Evolutionary conservation across 2,329 filamentous ascomycete species (phyloP).

Genomic region (Pseudopyrenochaeta lycopersici): DNA sequence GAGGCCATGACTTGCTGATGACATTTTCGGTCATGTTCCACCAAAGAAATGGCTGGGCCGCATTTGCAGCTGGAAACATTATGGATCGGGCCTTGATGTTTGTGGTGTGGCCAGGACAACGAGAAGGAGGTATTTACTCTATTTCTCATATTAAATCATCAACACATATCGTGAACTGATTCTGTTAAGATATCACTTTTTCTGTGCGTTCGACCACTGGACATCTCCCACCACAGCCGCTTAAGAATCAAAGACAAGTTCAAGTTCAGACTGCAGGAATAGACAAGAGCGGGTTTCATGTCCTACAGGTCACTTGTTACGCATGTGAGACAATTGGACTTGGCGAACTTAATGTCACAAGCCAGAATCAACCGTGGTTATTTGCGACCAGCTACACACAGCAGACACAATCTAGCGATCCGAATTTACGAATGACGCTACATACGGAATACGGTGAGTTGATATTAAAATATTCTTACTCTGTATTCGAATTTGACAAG

Average conservation of each 20-base stretch:
- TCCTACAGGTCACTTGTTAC: conserved; percentile 6
- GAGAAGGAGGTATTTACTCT: not conserved
- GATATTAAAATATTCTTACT: not conserved
- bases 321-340: conserved; percentile 7
- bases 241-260: not conserved
- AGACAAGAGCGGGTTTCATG: conserved; percentile 5
- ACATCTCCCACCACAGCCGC: not conserved
- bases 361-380: not conserved
- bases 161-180: too few species aligned
- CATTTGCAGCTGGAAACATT: not conserved
- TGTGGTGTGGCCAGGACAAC: not conserved
- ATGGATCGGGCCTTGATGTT: not conserved
- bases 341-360: conserved; percentile 6
- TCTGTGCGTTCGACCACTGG: not conserved
- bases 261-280: conserved; percentile 1
- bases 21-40: not conserved
- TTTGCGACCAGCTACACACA: not conserved
- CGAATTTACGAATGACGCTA: not conserved
- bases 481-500: not conserved
- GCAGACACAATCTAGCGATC: not conserved
- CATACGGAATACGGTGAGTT: not conserved
- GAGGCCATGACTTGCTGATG: not conserved
- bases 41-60: not conserved
- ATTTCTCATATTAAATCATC: not conserved
- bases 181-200: not conserved